phyloP scores from a whole-genome alignment of 1,284 basidiomycete genomes.

The Testicularia cyperi region DNA sequence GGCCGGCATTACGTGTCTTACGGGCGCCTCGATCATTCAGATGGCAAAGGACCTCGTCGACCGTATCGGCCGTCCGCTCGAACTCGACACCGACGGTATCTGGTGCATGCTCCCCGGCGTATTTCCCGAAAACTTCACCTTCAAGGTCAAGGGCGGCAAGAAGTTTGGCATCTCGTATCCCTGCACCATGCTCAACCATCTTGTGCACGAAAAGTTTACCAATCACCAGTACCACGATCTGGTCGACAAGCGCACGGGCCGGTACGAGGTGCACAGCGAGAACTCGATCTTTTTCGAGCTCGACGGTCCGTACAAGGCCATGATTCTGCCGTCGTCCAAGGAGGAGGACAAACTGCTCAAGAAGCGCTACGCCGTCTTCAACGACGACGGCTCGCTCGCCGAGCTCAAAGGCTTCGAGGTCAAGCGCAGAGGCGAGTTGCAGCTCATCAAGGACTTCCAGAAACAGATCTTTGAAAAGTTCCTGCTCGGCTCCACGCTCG shows the following conservation, averaged over 20 bases:
- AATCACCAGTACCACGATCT: slow-evolving; percentile 98
- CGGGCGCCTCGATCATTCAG: slow-evolving; percentile 98
- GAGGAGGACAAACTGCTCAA: slow-evolving; percentile 99
- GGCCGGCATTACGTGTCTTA: slow-evolving; percentile 98
- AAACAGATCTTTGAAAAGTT: slow-evolving; percentile 98
- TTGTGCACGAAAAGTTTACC: slow-evolving; percentile 92
- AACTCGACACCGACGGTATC: slow-evolving; percentile 98
- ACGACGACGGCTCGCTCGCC: slow-evolving; percentile 92
- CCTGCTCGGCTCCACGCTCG: slow-evolving; percentile 83
- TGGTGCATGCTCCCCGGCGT: slow-evolving; percentile 99
- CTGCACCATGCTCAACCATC: slow-evolving; percentile 99
- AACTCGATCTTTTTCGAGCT: slow-evolving; percentile 99
- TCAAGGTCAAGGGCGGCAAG: slow-evolving; percentile 86
- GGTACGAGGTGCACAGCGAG: slow-evolving; percentile 85
- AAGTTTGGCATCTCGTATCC: slow-evolving; percentile 91
- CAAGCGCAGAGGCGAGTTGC: slow-evolving; percentile 94
- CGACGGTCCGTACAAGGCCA: slow-evolving; percentile 96
- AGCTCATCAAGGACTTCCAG: slow-evolving; percentile 99
- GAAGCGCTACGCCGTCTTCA: slow-evolving; percentile 99
- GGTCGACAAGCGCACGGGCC: slow-evolving; percentile 74
- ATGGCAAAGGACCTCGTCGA: slow-evolving; percentile 96
- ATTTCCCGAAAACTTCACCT: slow-evolving; percentile 97
- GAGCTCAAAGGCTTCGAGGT: slow-evolving; percentile 99
- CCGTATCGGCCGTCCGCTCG: slow-evolving; percentile 93
- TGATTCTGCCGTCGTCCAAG: slow-evolving; percentile 98